These are phyloP conservation scores for Flammula alnicola DNA, from an alignment of 1,284 basidiomycete genomes.

Conservation along the genomic window DNA sequence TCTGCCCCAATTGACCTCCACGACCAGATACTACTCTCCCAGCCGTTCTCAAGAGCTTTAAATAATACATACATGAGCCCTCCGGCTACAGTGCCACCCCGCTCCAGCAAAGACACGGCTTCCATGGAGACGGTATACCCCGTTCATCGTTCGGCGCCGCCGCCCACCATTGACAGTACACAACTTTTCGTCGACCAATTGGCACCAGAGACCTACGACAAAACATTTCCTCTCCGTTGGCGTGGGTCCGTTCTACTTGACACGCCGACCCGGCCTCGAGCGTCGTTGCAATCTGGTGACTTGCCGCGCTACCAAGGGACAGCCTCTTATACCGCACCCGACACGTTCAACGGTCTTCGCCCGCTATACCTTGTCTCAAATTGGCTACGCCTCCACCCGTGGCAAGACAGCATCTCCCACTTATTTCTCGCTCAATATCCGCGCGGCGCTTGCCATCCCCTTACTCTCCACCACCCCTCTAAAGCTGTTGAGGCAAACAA, in stretches of 20 bases:
- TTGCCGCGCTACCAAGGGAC: no score
- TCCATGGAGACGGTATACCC: background rate
- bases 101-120: background rate
- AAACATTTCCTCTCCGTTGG: background rate
- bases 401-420: background rate
- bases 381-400: slow-evolving; percentile 1
- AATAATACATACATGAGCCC: background rate
- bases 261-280: slow-evolving; percentile 7
- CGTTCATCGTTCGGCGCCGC: no score
- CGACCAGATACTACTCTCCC: slow-evolving; percentile 19
- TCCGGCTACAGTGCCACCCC: background rate
- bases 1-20: slow-evolving; percentile 40
- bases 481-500: background rate
- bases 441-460: slow-evolving; percentile 2
- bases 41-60: background rate
- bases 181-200: background rate
- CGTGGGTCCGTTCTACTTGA: background rate
- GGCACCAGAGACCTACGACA: slow-evolving; percentile 7
- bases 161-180: background rate
- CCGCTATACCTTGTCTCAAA: slow-evolving; percentile 3
- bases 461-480: slow-evolving; percentile 3
- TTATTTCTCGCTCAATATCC: background rate
- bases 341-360: no score
- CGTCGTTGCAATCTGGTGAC: no score
- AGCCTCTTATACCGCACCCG: no score